phyloP scores from a whole-genome alignment of 805 yeast species.

The Wickerhamiella vanderwaltii region DNA sequence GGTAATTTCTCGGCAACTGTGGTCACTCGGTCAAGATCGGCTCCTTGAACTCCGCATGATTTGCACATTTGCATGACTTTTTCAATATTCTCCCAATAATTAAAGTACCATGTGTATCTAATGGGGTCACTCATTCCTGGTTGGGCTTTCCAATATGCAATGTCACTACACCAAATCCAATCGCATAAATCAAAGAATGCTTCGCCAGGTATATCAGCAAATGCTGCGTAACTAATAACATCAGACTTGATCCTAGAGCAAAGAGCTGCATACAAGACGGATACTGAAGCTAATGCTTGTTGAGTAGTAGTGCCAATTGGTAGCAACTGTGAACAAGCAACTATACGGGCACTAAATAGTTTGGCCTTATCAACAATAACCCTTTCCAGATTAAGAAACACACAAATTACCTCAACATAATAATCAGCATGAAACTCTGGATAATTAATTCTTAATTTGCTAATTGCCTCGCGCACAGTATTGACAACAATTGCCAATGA shows the following conservation, averaged over 20 bases:
- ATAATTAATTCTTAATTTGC: too few species aligned
- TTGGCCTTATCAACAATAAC: not conserved
- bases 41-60: not conserved
- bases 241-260: not conserved
- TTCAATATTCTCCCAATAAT: not conserved
- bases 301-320: not conserved
- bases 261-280: not conserved
- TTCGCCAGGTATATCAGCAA: not conserved
- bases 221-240: not conserved
- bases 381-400: not conserved
- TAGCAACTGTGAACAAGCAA: not conserved
- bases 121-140: too few species aligned
- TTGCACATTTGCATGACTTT: not conserved
- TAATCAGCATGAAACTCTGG: not conserved
- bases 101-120: not conserved
- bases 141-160: not conserved
- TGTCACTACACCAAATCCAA: conserved; percentile 2
- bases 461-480: too few species aligned
- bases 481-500: not conserved
- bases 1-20: not conserved
- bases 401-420: not conserved
- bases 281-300: not conserved
- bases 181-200: conserved; percentile 4
- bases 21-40: not conserved
- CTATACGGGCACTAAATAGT: not conserved